Evolutionary conservation across 2,329 filamentous ascomycete species (phyloP).

Genomic region (Alternaria metachromatica): DNA sequence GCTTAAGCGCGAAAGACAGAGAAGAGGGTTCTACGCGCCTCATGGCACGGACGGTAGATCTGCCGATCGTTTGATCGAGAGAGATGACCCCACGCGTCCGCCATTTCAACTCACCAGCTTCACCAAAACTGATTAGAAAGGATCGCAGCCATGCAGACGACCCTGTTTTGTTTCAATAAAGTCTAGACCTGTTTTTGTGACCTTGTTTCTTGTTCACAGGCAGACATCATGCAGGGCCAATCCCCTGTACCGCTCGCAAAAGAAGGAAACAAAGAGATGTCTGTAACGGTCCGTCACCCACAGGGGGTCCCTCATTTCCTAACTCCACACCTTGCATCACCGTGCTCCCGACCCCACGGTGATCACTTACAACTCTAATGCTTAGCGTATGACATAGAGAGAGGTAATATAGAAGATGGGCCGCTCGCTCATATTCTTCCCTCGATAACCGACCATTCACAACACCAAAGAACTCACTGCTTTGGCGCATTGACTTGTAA

Average conservation of each 20-base stretch:
- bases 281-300: constrained; percentile 2
- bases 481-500: background rate
- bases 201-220: background rate
- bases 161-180: constrained; percentile 1
- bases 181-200: background rate
- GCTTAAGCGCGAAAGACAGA: no score
- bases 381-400: background rate
- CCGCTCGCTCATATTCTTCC: background rate
- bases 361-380: background rate
- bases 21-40: background rate
- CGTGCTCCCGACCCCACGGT: background rate
- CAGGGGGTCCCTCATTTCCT: constrained; percentile 1
- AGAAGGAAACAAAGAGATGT: constrained; percentile 6
- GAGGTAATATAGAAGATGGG: constrained; percentile 4
- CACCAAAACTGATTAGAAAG: background rate
- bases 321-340: background rate
- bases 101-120: constrained; percentile 15
- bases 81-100: constrained; percentile 18
- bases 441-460: background rate
- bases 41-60: constrained; percentile 5
- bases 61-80: constrained; percentile 4
- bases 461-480: background rate
- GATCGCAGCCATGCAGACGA: constrained; percentile 2
- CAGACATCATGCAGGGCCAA: background rate
- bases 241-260: background rate